Percentiles rank a stretch among this genome's conserved stretches.
Conservation (phyloP, 305 asterid species). For the Lippia alba region DNA sequence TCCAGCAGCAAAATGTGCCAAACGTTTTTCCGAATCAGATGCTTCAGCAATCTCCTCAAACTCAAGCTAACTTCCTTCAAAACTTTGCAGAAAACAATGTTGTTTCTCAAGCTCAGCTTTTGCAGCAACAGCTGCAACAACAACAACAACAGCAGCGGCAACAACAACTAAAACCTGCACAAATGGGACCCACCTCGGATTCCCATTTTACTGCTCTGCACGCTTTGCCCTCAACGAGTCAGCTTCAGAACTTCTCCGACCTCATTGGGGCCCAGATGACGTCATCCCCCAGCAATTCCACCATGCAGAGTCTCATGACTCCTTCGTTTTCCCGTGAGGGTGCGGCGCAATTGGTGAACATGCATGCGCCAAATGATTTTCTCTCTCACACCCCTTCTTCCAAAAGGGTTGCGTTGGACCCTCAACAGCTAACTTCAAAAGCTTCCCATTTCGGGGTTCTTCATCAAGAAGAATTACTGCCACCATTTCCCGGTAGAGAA, state of each 20-base stretch:
- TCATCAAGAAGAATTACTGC: conserved; percentile 48
- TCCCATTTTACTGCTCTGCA: conserved; percentile 59
- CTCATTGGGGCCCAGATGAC: conserved; percentile 52
- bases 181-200: conserved; percentile 53
- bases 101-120: conserved; percentile 69
- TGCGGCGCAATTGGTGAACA: conserved; percentile 52
- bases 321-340: conserved; percentile 64
- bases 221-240: conserved; percentile 54
- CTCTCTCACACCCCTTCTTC: conserved; percentile 63
- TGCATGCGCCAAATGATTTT: conserved; percentile 53
- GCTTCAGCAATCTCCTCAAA: conserved; percentile 62
- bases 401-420: conserved; percentile 71
- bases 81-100: conserved; percentile 62
- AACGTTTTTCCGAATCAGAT: conserved; percentile 62
- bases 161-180: conserved; percentile 51
- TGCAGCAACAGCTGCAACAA: conserved; percentile 72
- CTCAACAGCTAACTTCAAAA: conserved; percentile 60
- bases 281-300: conserved; percentile 51
- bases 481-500: conserved; percentile 68
- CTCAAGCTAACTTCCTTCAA: conserved; percentile 60
- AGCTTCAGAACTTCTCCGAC: conserved; percentile 69
- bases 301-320: conserved; percentile 57
- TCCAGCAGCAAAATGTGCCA: conserved; percentile 58
- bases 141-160: conserved; percentile 57
- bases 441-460: conserved; percentile 38